These are phyloP conservation scores for Colletotrichum sp. DNA, from an alignment of 2,329 filamentous ascomycete species.

Conservation along the genomic window DNA sequence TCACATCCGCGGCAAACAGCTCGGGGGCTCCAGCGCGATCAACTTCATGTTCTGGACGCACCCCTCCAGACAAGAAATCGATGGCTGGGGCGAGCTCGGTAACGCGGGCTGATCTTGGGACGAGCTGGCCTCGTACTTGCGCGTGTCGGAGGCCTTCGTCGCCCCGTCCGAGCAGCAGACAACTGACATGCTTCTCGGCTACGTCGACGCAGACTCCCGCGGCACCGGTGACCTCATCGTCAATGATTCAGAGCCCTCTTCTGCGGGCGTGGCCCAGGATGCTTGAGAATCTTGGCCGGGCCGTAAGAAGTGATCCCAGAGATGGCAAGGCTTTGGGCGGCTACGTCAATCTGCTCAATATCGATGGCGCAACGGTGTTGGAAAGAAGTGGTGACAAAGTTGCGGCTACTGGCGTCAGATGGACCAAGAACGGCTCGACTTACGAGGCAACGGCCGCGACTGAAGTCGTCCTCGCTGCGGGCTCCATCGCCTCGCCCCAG, in stretches of 20 bases:
- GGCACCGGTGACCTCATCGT: neutral
- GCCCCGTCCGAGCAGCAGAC: neutral
- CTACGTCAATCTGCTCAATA: constrained; percentile 19
- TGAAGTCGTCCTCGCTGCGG: constrained; percentile 65
- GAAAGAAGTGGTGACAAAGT: neutral
- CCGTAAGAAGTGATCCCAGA: constrained; percentile 20
- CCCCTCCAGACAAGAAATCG: constrained; percentile 51
- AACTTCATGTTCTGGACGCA: constrained; percentile 63
- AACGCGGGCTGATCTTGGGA: constrained; percentile 65
- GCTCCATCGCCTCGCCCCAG: constrained; percentile 61
- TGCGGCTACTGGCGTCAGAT: constrained; percentile 24
- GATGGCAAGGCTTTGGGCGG: constrained; percentile 20
- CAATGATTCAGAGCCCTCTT: neutral
- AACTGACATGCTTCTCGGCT: neutral
- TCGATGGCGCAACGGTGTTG: constrained; percentile 26
- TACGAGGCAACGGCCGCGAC: constrained; percentile 25
- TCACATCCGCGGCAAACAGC: constrained; percentile 24
- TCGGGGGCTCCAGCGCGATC: constrained; percentile 67
- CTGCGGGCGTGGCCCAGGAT: constrained; percentile 10
- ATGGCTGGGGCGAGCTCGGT: constrained; percentile 62
- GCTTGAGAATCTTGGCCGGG: constrained; percentile 17
- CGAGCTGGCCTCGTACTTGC: constrained; percentile 25
- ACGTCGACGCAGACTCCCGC: neutral
- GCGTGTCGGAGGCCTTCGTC: neutral
- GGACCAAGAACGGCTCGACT: neutral